Evolutionary conservation across 306 rosid genomes (phyloP).

Genomic region (Argentina anserina): DNA sequence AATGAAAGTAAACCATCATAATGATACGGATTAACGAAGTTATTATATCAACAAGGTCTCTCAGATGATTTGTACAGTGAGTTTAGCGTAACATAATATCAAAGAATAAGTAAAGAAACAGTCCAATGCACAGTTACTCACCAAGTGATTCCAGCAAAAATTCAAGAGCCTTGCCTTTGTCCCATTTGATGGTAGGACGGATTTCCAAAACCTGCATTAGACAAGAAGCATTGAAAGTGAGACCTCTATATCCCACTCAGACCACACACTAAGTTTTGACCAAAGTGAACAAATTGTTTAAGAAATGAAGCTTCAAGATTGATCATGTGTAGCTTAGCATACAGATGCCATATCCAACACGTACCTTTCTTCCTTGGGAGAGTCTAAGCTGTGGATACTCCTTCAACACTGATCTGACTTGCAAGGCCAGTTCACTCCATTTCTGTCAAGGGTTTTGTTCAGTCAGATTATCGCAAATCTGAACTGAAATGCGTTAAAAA

Average conservation of each 20-base stretch:
- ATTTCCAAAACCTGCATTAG: slow-evolving; percentile 77
- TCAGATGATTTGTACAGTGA: slow-evolving; percentile 11
- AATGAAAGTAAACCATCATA: slow-evolving; percentile 2
- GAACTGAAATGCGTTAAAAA: not conserved
- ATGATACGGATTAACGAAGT: not conserved
- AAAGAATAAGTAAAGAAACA: not conserved
- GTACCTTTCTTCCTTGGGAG: slow-evolving; percentile 89
- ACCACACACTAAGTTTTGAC: slow-evolving; percentile 3
- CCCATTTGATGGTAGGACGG: slow-evolving; percentile 97
- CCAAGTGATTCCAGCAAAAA: slow-evolving; percentile 91
- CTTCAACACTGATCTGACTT: slow-evolving; percentile 78
- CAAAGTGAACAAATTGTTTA: slow-evolving; percentile 14
- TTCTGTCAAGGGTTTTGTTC: slow-evolving; percentile 37
- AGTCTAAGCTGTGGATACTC: slow-evolving; percentile 81
- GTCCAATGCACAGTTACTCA: slow-evolving; percentile 32
- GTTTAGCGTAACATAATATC: slow-evolving; percentile 5
- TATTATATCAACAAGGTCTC: slow-evolving; percentile 4
- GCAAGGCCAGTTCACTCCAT: slow-evolving; percentile 74
- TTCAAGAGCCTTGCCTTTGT: slow-evolving; percentile 93
- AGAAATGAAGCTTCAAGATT: slow-evolving; percentile 6
- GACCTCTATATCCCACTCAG: slow-evolving; percentile 20
- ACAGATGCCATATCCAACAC: slow-evolving; percentile 36
- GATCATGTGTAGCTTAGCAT: slow-evolving; percentile 14
- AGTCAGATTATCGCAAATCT: not conserved
- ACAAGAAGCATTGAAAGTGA: slow-evolving; percentile 38